These are phyloP conservation scores for Larix sibirica DNA, from an alignment of 83 land plant genomes.

Conservation along the genomic window DNA sequence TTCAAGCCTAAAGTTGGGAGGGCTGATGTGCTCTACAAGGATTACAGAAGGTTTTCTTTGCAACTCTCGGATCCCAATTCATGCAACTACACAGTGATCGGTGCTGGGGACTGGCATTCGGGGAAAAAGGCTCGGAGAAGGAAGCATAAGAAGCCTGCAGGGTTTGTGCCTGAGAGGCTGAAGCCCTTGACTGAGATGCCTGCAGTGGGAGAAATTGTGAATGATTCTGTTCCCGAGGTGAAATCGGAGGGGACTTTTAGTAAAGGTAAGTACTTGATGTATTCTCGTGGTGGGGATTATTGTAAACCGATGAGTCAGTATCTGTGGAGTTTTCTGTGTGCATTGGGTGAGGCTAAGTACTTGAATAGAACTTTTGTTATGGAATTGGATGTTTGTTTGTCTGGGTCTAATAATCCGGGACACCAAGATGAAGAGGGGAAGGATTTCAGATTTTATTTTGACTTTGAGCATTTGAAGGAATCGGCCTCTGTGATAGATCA, in stretches of 20 bases:
- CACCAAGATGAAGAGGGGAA: constrained; percentile 78
- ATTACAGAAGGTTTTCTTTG: constrained; percentile 75
- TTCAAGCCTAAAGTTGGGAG: constrained; percentile 75
- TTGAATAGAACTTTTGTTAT: constrained; percentile 85
- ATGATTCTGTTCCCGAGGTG: constrained; percentile 50
- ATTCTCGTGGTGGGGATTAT: constrained; percentile 77
- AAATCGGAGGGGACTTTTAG: constrained; percentile 57
- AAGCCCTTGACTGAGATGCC: constrained; percentile 19
- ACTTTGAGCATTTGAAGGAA: constrained; percentile 83
- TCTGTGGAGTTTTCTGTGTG: constrained; percentile 88
- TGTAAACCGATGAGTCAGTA: constrained; percentile 94
- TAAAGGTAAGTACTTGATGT: constrained; percentile 65
- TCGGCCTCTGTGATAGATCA: constrained; percentile 79
- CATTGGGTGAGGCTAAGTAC: constrained; percentile 92
- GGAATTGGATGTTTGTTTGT: constrained; percentile 80
- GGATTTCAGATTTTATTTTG: constrained; percentile 90
- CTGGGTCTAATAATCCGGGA: constrained; percentile 58
- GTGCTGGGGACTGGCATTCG: constrained; percentile 85
- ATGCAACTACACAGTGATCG: constrained; percentile 56
- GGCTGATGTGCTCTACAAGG: constrained; percentile 60
- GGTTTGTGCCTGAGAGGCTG: constrained; percentile 19
- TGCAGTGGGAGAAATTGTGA: constrained; percentile 60
- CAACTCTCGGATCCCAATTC: constrained; percentile 17
- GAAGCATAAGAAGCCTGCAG: constrained; percentile 28
- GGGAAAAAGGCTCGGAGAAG: constrained; percentile 75